Base-by-base conservation (phyloP, 768 basidiomycete genomes). In the Tulasnella sp. region DNA sequence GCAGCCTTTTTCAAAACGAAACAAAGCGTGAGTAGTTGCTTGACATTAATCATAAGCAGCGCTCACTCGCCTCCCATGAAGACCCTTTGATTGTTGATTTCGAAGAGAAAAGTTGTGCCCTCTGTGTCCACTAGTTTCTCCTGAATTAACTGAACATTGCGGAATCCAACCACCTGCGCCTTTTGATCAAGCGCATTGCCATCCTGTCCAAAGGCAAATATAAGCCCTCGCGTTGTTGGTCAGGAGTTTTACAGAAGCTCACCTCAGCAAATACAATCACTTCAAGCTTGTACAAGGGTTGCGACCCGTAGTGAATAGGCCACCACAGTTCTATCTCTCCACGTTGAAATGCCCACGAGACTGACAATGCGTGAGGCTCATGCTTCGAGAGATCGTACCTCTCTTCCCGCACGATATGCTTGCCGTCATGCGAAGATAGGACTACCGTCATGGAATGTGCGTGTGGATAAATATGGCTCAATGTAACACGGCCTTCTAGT, bases 91-190 rank as follows among this genome's bases (percentile, higher is more conserved):
- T 72, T 73, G 65, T 80, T 80, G 60, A 80, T 67, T 60, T 76
- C 71, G 64, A 80, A 80, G 11, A 74, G 64, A 68, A 80, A 79
- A 19, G 74, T 70, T 1, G 71, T 74, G 0, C 79, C 79, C 2
- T 70, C 66, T 9, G 70, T 63, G 24, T 70, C 72, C 7, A 60
- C 52, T 2, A 79, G 69, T 0, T 74, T 70, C 30, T 75, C 73
- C 65, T 78, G 77, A 1, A 79, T 65, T 53, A 80, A 66, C 27
- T 69, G 63, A 2, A 74, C 70, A 8, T 70, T 64, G 15, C 79
- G 71, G 69, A 80, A 78, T 1, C 75, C 79, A 10, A 77, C 65
- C 3, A 68, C 62, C 59, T 68, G 66, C 4, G 63, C 60, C 54
- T 41, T 46, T 30, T 15, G 57, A 60, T 63, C 69, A 49, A 59